Percentiles rank a stretch among this genome's conserved stretches.
These are phyloP conservation scores for Trifolium fragiferum DNA, from an alignment of 306 rosid genomes.

Conservation along the genomic window DNA sequence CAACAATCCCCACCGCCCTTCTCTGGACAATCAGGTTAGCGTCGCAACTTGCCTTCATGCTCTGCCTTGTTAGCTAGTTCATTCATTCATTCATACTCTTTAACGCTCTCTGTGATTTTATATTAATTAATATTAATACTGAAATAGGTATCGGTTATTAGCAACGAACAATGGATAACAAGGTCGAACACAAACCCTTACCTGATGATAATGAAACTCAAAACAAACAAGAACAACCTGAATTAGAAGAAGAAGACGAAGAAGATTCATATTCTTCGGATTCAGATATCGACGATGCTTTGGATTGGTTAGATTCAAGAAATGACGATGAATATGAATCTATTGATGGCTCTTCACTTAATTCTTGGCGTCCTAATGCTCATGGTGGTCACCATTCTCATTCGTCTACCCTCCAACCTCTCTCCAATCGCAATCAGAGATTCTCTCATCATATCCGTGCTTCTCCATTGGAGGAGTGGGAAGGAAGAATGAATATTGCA, in stretches of 20 bases:
- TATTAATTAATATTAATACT: too few species aligned
- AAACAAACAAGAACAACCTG: not conserved
- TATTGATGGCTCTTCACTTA: conserved; percentile 37
- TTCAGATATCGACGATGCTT: conserved; percentile 74
- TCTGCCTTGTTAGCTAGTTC: too few species aligned
- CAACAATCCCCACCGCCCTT: too few species aligned
- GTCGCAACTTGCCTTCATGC: too few species aligned
- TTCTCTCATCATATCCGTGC: conserved; percentile 56
- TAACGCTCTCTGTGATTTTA: too few species aligned
- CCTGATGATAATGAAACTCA: not conserved
- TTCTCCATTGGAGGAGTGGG: conserved; percentile 76
- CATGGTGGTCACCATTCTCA: conserved; percentile 62
- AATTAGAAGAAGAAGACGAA: conserved; percentile 27
- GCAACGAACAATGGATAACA: conserved; percentile 1
- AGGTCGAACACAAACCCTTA: not conserved
- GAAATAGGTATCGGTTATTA: too few species aligned
- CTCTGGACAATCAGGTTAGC: too few species aligned
- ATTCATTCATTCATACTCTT: too few species aligned
- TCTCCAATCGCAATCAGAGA: too few species aligned
- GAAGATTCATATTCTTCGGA: conserved; percentile 59
- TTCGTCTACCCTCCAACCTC: too few species aligned
- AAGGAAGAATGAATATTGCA: conserved; percentile 76
- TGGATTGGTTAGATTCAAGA: conserved; percentile 74
- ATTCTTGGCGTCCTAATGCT: conserved; percentile 84
- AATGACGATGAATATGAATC: conserved; percentile 52